Evolutionary conservation across 2,329 filamentous ascomycete genomes (phyloP).

Genomic region (Sphaceloma murrayae): DNA sequence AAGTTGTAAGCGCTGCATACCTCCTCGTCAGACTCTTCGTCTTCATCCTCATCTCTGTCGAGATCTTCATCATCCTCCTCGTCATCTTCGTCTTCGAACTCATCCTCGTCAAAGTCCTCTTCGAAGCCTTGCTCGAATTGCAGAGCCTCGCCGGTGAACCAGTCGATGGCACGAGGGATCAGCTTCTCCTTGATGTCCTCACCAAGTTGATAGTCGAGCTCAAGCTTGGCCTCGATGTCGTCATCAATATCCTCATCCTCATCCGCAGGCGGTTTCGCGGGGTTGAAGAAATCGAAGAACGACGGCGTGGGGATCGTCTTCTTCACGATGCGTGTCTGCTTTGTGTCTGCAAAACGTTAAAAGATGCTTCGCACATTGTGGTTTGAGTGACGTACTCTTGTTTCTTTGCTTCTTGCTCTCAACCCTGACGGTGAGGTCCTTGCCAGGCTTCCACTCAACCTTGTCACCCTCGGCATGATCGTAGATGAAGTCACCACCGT

Average conservation of each 20-base stretch:
- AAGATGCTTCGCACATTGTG: background rate
- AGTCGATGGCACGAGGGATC: conserved; percentile 95
- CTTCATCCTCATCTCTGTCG: conserved; percentile 66
- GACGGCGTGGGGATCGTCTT: conserved; percentile 98
- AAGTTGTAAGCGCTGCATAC: too few relatives aligned
- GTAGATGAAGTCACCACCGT: conserved; percentile 98
- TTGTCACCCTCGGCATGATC: conserved; percentile 97
- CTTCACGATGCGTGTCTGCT: conserved; percentile 98
- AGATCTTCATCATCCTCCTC: conserved; percentile 81
- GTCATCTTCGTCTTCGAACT: conserved; percentile 85
- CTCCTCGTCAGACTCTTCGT: conserved; percentile 43
- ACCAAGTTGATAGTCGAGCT: conserved; percentile 96
- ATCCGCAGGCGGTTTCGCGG: conserved; percentile 72
- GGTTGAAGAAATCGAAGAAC: conserved; percentile 97
- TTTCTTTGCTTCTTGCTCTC: conserved; percentile 99
- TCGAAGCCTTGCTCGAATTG: conserved; percentile 91
- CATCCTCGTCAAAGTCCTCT: conserved; percentile 71
- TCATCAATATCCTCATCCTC: conserved; percentile 71
- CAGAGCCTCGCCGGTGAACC: conserved; percentile 97
- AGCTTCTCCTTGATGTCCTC: conserved; percentile 99
- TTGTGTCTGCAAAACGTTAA: conserved; percentile 61
- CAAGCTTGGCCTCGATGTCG: conserved; percentile 94
- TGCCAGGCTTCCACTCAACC: conserved; percentile 90
- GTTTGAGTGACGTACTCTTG: conserved; percentile 63
- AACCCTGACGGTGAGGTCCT: conserved; percentile 86